These are phyloP conservation scores for Houttuynia cordata DNA, from an alignment of 164 flowering plant species.

Conservation along the genomic window DNA sequence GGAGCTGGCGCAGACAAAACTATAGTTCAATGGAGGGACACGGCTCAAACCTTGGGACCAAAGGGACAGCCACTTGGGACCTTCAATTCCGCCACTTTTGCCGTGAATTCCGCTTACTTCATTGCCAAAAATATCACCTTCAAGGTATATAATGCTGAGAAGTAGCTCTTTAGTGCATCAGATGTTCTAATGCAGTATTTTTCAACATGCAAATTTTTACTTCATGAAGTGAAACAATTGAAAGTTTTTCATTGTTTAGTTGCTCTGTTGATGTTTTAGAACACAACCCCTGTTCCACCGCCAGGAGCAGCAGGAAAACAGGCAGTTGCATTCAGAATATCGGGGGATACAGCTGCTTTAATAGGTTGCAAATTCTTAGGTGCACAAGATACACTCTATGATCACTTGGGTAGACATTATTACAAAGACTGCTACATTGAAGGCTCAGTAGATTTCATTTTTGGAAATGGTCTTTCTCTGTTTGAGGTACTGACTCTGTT, in stretches of 20 bases:
- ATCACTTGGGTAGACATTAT: conserved; percentile 89
- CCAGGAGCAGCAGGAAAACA: conserved; percentile 84
- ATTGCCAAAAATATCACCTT: conserved; percentile 95
- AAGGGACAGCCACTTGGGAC: conserved; percentile 78
- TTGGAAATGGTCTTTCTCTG: conserved; percentile 86
- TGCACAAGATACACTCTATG: conserved; percentile 93
- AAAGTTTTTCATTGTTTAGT: background rate
- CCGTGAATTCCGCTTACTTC: conserved; percentile 79
- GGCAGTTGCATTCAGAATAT: conserved; percentile 91
- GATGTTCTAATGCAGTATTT: no score
- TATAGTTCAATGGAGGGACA: conserved; percentile 88
- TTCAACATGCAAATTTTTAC: no score
- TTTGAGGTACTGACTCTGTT: conserved; percentile 50
- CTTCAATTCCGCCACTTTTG: conserved; percentile 81
- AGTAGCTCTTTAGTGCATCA: no score
- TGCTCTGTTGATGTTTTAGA: conserved; percentile 26
- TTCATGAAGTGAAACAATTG: no score
- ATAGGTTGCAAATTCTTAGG: conserved; percentile 87
- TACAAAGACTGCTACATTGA: conserved; percentile 96
- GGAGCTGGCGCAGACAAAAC: conserved; percentile 97
- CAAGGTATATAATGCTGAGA: conserved; percentile 34
- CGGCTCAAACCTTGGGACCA: conserved; percentile 67
- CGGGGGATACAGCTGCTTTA: conserved; percentile 86
- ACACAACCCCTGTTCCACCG: conserved; percentile 78
- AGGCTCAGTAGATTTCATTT: conserved; percentile 96